A percentile compares a stretch with the other conserved stretches of the same genome.
phyloP scores from a whole-genome alignment of 176 grass and related monocot species.

The Triticum turgidum region DNA sequence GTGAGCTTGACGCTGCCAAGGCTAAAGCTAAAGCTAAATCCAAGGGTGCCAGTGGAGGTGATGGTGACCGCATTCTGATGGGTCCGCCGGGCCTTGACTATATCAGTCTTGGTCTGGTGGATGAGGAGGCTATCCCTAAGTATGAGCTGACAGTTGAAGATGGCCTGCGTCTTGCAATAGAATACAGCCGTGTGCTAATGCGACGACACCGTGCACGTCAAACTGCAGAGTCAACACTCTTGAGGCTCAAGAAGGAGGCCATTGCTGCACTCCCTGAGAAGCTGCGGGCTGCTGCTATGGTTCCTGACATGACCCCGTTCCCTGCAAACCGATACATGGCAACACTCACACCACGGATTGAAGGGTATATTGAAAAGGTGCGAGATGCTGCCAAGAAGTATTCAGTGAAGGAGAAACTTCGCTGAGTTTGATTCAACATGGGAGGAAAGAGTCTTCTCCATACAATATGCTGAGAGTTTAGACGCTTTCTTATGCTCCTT shows the following conservation, averaged over 20 bases:
- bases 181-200: conserved; percentile 88
- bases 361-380: conserved; percentile 78
- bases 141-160: conserved; percentile 81
- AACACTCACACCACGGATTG: conserved; percentile 85
- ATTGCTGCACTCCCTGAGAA: conserved; percentile 73
- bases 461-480: neutral
- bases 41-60: conserved; percentile 33
- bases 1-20: conserved; percentile 72
- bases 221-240: conserved; percentile 60
- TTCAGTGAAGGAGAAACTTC: conserved; percentile 63
- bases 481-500: neutral
- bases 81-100: conserved; percentile 70
- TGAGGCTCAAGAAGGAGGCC: conserved; percentile 77
- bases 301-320: conserved; percentile 79
- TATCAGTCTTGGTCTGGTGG: conserved; percentile 83
- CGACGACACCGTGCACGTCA: conserved; percentile 65
- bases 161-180: conserved; percentile 67
- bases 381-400: conserved; percentile 65
- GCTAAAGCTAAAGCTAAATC: conserved; percentile 32
- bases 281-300: conserved; percentile 56
- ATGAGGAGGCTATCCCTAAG: conserved; percentile 70
- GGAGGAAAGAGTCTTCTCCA: neutral
- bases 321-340: conserved; percentile 81
- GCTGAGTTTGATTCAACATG: conserved; percentile 31
- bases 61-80: conserved; percentile 46